These are phyloP conservation scores for Actinomucor elegans DNA, from an alignment of 371 early-diverging fungal species.

Conservation along the genomic window DNA sequence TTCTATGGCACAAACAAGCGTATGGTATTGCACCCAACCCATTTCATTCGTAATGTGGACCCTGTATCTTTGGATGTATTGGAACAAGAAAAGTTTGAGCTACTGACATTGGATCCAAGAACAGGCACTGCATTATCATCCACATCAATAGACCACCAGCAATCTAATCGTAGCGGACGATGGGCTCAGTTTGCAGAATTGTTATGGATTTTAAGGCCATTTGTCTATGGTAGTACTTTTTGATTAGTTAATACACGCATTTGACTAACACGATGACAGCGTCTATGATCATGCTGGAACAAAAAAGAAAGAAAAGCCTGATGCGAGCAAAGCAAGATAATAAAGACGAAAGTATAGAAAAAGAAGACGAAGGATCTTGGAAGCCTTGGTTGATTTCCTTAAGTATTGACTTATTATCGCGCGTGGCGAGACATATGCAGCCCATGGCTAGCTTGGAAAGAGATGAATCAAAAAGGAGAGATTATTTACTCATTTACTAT, in stretches of 20 bases:
- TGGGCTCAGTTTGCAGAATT: slow-evolving; percentile 34
- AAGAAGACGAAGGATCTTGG: slow-evolving; percentile 29
- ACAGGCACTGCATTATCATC: slow-evolving; percentile 32
- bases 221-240: slow-evolving; percentile 32
- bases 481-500: slow-evolving; percentile 38
- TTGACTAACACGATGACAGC: too few relatives aligned
- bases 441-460: slow-evolving; percentile 31
- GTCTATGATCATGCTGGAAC: slow-evolving; percentile 9
- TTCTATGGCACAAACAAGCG: slow-evolving; percentile 19
- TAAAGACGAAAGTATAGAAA: slow-evolving; percentile 6
- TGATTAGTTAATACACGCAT: too few relatives aligned
- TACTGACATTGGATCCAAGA: slow-evolving; percentile 33
- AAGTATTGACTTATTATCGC: slow-evolving; percentile 27
- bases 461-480: slow-evolving; percentile 35
- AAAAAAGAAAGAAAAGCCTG: background rate
- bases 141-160: background rate
- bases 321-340: background rate
- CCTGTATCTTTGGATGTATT: slow-evolving; percentile 24
- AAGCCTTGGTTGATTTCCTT: slow-evolving; percentile 44
- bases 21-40: slow-evolving; percentile 44
- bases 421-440: slow-evolving; percentile 25
- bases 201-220: slow-evolving; percentile 39
- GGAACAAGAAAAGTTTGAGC: slow-evolving; percentile 28
- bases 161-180: slow-evolving; percentile 1
- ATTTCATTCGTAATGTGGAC: slow-evolving; percentile 37